Percentiles rank a stretch among this genome's conserved stretches.
phyloP scores from a whole-genome alignment of 257 asterid genomes.

The Solanum sitiens region DNA sequence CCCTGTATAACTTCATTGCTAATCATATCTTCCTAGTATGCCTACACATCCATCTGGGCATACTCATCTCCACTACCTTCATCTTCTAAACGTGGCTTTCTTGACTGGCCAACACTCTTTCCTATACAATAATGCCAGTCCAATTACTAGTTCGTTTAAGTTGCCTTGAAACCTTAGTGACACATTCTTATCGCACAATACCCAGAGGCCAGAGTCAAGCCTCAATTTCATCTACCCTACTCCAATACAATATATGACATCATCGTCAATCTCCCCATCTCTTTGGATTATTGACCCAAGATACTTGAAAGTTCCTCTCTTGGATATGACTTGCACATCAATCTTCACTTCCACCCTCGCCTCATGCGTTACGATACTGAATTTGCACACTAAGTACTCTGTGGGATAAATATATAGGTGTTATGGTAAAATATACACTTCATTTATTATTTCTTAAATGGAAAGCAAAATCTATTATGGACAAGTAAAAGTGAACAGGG shows the following conservation, averaged over 20 bases:
- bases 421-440: neutral
- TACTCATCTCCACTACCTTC: neutral
- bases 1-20: neutral
- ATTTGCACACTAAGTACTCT: neutral
- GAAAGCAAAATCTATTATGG: neutral
- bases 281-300: neutral
- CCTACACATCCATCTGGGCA: neutral
- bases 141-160: neutral
- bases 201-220: neutral
- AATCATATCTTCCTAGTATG: neutral
- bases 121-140: neutral
- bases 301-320: neutral
- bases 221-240: neutral
- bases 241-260: neutral
- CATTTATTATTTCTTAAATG: neutral
- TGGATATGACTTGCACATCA: neutral
- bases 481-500: neutral
- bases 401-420: neutral
- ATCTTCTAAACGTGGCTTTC: neutral
- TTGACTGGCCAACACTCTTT: neutral
- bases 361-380: neutral
- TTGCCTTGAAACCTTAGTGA: neutral
- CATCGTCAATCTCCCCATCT: neutral
- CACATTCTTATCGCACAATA: neutral
- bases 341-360: neutral